phyloP scores from a whole-genome alignment of 768 basidiomycete genomes.

The Lactifluus pinguis region DNA sequence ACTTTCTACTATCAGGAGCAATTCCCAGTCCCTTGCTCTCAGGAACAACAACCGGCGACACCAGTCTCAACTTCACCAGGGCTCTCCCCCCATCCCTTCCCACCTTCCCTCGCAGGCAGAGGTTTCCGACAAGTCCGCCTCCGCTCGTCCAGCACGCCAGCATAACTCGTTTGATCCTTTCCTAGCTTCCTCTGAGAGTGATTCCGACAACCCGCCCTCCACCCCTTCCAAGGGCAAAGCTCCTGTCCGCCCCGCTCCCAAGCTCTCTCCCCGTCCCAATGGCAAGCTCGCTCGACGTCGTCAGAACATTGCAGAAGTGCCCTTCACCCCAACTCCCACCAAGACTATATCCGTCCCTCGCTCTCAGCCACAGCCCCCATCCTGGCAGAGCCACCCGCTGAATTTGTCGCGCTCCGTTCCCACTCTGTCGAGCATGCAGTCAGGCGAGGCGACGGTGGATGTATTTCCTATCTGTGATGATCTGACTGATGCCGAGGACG shows the following conservation, averaged over 20 bases:
- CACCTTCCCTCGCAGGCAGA: constrained; percentile 58
- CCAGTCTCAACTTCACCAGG: constrained; percentile 42
- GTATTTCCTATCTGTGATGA: constrained; percentile 71
- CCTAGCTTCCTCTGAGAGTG: constrained; percentile 33
- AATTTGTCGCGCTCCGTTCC: constrained; percentile 47
- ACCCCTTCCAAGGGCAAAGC: constrained; percentile 25
- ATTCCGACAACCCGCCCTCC: constrained; percentile 25
- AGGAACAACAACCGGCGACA: constrained; percentile 35
- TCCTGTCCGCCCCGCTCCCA: constrained; percentile 28
- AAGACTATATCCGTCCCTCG: constrained; percentile 47
- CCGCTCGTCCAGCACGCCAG: constrained; percentile 25
- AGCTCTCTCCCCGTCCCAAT: constrained; percentile 39
- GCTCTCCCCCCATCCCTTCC: constrained; percentile 45
- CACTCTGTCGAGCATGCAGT: constrained; percentile 26
- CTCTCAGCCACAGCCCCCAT: constrained; percentile 14
- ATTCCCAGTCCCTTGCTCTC: constrained; percentile 36
- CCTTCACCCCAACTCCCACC: constrained; percentile 32
- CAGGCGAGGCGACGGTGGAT: constrained; percentile 25
- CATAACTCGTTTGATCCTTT: constrained; percentile 43
- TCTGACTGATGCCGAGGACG: constrained; percentile 38
- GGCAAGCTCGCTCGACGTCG: constrained; percentile 55
- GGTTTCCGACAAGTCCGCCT: constrained; percentile 27
- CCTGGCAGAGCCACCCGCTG: constrained; percentile 3
- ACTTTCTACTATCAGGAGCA: constrained; percentile 29
- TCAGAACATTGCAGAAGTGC: constrained; percentile 28